phyloP scores from a whole-genome alignment of 208 protist genomes.

The Crithidia bombi region DNA sequence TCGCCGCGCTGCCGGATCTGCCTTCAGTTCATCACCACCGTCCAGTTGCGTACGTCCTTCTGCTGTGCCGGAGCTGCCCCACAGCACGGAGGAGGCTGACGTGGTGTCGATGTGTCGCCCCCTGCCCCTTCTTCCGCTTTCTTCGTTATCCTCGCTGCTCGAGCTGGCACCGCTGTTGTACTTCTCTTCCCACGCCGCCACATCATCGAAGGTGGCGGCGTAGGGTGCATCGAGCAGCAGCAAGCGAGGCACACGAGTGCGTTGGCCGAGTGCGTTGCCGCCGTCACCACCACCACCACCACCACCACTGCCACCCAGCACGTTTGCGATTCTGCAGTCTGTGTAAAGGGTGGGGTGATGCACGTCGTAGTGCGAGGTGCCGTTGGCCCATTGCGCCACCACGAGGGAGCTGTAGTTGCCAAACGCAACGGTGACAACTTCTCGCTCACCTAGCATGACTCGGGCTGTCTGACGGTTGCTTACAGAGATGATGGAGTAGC shows the following conservation, averaged over 20 bases:
- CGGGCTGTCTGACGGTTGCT: neutral
- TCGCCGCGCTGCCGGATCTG: neutral
- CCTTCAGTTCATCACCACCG: neutral
- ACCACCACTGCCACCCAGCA: constrained; percentile 37
- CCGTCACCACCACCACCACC: constrained; percentile 6
- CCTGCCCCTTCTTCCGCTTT: neutral
- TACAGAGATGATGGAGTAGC: neutral
- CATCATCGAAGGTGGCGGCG: constrained; percentile 50
- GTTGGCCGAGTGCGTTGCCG: neutral
- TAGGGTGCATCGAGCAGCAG: constrained; percentile 81
- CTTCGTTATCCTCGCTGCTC: constrained; percentile 20
- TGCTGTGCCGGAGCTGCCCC: neutral
- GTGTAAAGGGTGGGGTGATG: constrained; percentile 73
- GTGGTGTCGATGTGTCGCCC: neutral
- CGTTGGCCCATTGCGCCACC: constrained; percentile 88
- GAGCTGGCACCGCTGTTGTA: constrained; percentile 17
- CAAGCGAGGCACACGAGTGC: constrained; percentile 64
- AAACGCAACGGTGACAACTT: constrained; percentile 80
- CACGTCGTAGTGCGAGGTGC: constrained; percentile 70
- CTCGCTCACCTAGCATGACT: constrained; percentile 45
- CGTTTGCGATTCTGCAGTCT: constrained; percentile 40
- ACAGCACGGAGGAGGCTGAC: neutral
- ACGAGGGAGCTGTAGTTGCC: constrained; percentile 89
- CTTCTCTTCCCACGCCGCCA: constrained; percentile 21
- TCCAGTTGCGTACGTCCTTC: neutral